These are phyloP conservation scores for sunflower (Helianthus annuus) DNA, from an alignment of 129 eudicot species.

Conservation along the genomic window HanXRQr2.0-SUNRISE NC_035442.2:83796685-83797184, in stretches of 20 bases:
- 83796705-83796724: too few species aligned
- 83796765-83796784: not conserved
- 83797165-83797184: too few species aligned
- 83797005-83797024: too few species aligned
- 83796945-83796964: constrained; percentile 71
- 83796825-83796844: constrained; percentile 82
- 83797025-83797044: too few species aligned
- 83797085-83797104: too few species aligned
- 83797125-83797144: too few species aligned
- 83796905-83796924: constrained; percentile 93
- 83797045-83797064: too few species aligned
- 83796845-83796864: constrained; percentile 96
- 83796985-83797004: not conserved
- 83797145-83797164: too few species aligned
- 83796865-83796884: constrained; percentile 93
- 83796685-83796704: too few species aligned
- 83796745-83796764: constrained; percentile 16
- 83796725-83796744: not conserved
- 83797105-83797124: too few species aligned
- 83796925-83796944: constrained; percentile 66
- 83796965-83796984: not conserved
- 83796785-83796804: not conserved
- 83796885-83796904: constrained; percentile 90
- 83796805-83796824: not conserved
- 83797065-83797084: too few species aligned